Evolutionary conservation across 306 rosid species (phyloP).

Genomic region (Trichosanthes cucumerina): DNA sequence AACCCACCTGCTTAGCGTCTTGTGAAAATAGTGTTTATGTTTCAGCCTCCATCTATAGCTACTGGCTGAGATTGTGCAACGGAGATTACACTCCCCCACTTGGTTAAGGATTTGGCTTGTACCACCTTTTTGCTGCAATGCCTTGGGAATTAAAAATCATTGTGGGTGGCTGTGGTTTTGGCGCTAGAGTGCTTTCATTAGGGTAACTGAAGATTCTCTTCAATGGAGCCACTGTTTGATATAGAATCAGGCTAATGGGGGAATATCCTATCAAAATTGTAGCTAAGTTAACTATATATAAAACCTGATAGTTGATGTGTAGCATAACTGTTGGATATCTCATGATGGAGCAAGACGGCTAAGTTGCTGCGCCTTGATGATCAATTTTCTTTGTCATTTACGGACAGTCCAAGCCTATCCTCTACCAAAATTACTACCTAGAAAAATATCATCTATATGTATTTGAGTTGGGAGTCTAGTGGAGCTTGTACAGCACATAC

Average conservation of each 20-base stretch:
- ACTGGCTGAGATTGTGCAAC: background rate
- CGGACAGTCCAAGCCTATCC: background rate
- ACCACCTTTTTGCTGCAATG: background rate
- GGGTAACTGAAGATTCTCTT: background rate
- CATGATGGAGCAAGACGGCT: background rate
- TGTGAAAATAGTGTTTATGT: background rate
- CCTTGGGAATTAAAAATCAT: background rate
- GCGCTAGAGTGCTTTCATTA: background rate
- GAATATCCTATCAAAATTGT: background rate
- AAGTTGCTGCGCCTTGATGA: background rate
- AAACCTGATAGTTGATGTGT: background rate
- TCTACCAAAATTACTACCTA: background rate
- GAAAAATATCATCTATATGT: background rate
- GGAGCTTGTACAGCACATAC: background rate
- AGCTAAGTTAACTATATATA: background rate
- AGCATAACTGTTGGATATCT: background rate
- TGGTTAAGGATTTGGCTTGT: background rate
- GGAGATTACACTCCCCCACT: background rate
- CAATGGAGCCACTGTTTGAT: background rate
- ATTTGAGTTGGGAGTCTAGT: background rate
- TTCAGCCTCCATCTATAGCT: background rate
- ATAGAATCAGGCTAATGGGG: background rate
- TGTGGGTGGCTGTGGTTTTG: background rate
- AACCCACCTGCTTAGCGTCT: background rate
- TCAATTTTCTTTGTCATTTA: background rate